Evolutionary conservation across 805 yeast genomes (phyloP).

Genomic region (Ogataea nonfermentans): DNA sequence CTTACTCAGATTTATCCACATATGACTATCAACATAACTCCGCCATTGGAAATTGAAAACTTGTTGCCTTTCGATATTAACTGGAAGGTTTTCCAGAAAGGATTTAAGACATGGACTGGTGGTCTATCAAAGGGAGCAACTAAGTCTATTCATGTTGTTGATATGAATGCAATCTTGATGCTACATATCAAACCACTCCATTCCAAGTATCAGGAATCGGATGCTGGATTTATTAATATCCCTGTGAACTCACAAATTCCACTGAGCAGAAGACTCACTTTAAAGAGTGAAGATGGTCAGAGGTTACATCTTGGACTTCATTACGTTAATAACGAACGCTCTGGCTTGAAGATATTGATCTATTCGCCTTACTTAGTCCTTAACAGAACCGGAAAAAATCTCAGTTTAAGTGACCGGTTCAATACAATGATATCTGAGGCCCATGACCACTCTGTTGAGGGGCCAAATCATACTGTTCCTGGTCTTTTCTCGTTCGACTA

Average conservation of each 20-base stretch:
- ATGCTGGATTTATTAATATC: constrained; percentile 71
- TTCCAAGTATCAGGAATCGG: constrained; percentile 61
- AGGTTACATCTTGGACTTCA: constrained; percentile 59
- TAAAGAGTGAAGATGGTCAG: constrained; percentile 67
- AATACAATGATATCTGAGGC: constrained; percentile 52
- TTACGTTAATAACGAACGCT: constrained; percentile 51
- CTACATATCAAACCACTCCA: constrained; percentile 65
- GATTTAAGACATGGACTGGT: constrained; percentile 65
- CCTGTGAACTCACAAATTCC: constrained; percentile 33
- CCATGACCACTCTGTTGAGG: constrained; percentile 9
- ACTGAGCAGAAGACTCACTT: constrained; percentile 42
- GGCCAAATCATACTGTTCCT: constrained; percentile 45
- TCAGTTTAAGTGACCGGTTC: constrained; percentile 54
- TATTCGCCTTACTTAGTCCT: constrained; percentile 82
- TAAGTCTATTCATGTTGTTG: constrained; percentile 78
- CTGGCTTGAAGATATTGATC: constrained; percentile 65
- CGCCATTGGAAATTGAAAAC: constrained; percentile 86
- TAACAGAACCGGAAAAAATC: constrained; percentile 71
- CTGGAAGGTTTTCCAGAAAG: constrained; percentile 75
- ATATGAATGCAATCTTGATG: constrained; percentile 66
- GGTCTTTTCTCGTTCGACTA: constrained; percentile 82
- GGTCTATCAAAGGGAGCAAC: constrained; percentile 60
- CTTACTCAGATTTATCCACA: constrained; percentile 79
- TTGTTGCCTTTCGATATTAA: constrained; percentile 77
- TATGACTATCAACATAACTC: constrained; percentile 69